Evolutionary conservation across 192 early-diverging fungal genomes (phyloP).

Genomic region (Lobosporangium transversale): DNA sequence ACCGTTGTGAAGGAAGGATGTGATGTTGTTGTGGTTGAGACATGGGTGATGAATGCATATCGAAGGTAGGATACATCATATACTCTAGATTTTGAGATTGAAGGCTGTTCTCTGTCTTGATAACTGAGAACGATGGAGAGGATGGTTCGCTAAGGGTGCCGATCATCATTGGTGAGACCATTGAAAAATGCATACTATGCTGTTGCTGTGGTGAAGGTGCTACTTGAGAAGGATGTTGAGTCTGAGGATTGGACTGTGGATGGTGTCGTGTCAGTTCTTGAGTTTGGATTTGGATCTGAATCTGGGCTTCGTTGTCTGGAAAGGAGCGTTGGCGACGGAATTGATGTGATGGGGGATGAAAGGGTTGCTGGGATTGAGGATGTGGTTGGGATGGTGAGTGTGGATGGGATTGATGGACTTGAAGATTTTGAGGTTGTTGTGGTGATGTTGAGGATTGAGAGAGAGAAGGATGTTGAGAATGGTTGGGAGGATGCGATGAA

Average conservation of each 20-base stretch:
- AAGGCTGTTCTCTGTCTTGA: constrained; percentile 37
- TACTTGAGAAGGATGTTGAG: neutral
- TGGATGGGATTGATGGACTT: neutral
- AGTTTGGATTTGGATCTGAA: neutral
- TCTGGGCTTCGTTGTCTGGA: neutral
- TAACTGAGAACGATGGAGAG: constrained; percentile 22
- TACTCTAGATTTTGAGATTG: constrained; percentile 7
- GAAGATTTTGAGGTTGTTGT: constrained; percentile 9
- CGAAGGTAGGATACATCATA: constrained; percentile 26
- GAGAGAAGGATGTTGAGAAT: constrained; percentile 2
- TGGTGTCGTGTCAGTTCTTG: neutral
- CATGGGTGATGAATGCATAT: constrained; percentile 18
- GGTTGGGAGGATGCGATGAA: neutral
- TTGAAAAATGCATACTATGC: constrained; percentile 31
- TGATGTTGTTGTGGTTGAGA: constrained; percentile 16
- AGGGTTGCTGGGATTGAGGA: constrained; percentile 9
- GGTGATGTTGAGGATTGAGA: neutral
- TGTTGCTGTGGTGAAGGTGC: constrained; percentile 11
- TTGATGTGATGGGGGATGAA: neutral
- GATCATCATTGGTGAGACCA: constrained; percentile 37
- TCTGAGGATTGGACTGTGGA: neutral
- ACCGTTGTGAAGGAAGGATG: constrained; percentile 23
- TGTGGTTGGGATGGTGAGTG: neutral
- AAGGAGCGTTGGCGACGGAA: constrained; percentile 1
- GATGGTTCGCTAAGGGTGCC: constrained; percentile 18